A percentile compares a stretch with the other conserved stretches of the same genome.
Evolutionary conservation across 2,329 filamentous ascomycete genomes (phyloP).

Genomic region (Aureobasidium sp.): DNA sequence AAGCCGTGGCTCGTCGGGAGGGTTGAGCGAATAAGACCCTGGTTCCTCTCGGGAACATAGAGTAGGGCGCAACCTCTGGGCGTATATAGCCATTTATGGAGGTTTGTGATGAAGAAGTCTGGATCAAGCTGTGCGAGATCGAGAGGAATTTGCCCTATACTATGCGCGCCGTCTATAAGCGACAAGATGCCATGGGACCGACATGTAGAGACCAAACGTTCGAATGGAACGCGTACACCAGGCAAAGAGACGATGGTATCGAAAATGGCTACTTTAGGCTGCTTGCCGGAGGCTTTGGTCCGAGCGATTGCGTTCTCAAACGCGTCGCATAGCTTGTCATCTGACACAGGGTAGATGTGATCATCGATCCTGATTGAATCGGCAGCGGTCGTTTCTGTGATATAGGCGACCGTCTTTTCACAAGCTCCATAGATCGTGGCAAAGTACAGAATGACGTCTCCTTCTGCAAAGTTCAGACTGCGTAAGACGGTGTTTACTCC

Average conservation of each 20-base stretch:
- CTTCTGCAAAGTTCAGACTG: conserved; percentile 58
- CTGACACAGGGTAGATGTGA: conserved; percentile 60
- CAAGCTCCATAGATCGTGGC: conserved; percentile 71
- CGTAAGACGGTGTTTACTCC: conserved; percentile 73
- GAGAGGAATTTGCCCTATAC: conserved; percentile 67
- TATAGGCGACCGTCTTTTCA: conserved; percentile 62
- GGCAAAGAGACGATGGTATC: conserved; percentile 75
- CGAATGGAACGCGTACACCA: conserved; percentile 72
- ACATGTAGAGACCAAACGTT: conserved; percentile 57
- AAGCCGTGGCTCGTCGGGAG: conserved; percentile 78
- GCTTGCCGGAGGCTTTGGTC: conserved; percentile 49
- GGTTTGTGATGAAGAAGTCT: conserved; percentile 83
- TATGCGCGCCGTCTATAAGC: conserved; percentile 77
- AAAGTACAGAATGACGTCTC: conserved; percentile 74
- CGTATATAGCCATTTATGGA: conserved; percentile 81
- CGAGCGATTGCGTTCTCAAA: conserved; percentile 54
- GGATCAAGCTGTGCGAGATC: conserved; percentile 60
- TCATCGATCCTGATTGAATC: conserved; percentile 45
- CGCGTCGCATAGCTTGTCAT: conserved; percentile 53
- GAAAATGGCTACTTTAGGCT: conserved; percentile 61
- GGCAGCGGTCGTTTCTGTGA: conserved; percentile 58
- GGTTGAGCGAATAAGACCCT: conserved; percentile 63
- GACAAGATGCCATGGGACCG: conserved; percentile 60
- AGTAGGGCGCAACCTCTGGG: conserved; percentile 75
- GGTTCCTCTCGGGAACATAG: conserved; percentile 69